These are phyloP conservation scores for Trifolium repens DNA, from an alignment of 306 rosid genomes.

Conservation along the genomic window DNA sequence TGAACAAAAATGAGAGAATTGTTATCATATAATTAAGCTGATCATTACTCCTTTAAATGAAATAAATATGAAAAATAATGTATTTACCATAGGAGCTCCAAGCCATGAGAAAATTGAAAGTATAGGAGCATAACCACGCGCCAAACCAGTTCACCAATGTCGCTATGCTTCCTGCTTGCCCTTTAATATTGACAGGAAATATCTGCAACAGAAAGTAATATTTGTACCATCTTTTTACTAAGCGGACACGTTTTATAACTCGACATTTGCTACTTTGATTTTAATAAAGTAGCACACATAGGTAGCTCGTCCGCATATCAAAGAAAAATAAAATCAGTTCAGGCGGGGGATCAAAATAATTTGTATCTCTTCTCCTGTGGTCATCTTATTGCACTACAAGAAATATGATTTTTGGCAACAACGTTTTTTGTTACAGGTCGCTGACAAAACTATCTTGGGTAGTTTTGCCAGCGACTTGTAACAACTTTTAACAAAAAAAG, in stretches of 20 bases:
- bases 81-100: conserved; percentile 88
- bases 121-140: conserved; percentile 88
- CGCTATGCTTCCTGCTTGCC: conserved; percentile 83
- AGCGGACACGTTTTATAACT: conserved; percentile 38
- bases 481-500: too few relatives aligned
- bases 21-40: background rate
- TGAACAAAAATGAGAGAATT: background rate
- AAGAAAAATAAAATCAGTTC: too few relatives aligned
- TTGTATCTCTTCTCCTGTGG: background rate
- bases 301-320: too few relatives aligned
- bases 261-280: background rate
- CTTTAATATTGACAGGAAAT: conserved; percentile 89
- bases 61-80: conserved; percentile 12
- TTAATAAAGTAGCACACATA: conserved; percentile 21
- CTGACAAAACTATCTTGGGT: too few relatives aligned
- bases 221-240: background rate
- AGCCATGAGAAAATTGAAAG: conserved; percentile 81
- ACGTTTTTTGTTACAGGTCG: too few relatives aligned
- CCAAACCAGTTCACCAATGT: conserved; percentile 92
- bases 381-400: too few relatives aligned
- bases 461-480: too few relatives aligned
- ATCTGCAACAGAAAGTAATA: conserved; percentile 55
- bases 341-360: too few relatives aligned
- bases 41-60: background rate
- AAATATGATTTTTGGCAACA: too few relatives aligned